Base-by-base conservation (phyloP, 2,329 filamentous ascomycete genomes). In the Periglandula ipomoeae region DNA sequence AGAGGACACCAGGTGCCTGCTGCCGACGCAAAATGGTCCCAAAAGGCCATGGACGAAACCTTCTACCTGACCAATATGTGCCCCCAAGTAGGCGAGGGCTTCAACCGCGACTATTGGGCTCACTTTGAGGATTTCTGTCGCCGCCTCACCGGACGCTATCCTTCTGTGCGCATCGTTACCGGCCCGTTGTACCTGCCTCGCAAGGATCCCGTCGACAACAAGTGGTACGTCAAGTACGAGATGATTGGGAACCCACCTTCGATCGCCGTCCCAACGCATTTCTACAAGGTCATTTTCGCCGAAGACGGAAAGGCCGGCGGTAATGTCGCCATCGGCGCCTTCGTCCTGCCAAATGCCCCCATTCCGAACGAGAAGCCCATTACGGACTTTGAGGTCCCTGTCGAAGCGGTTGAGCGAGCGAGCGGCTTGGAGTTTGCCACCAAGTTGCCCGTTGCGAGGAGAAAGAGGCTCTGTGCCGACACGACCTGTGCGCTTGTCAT, bases 91-190 rank as follows among this genome's bases (percentile, higher is more conserved):
- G 93, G 93, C 56, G 89, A 96, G 64, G 93, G 93, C 51, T 98
- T 98, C 76, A 98, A 98, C 72, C 80, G 93, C 46, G 93, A 98
- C 71, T 98, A 98, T 78, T 98, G 93, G 93, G 87, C 93, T 34
- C 93, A 98, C 67, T 90, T 98, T 57, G 93, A 98, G 71, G 91
- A 96, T 63, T 98, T 97, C 63, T 96, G 91, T 70, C 81, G 93
- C 9, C 75, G 89, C 17, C 74, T 98, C 55, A 91, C 90, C 1
- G 70, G 74, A 42, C 77, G 73, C 47, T 98, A 96, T 63, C 90
- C 91, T 1, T 86, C 80, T 38, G 91, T 98, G 23, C 79, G 93
- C 53, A 84, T 97, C 57, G 88, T 96, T 49, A 98, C 93, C 1
- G 93, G 93, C 0, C 93, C 93, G 3, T 70, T 98, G 39, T 98